phyloP scores from a whole-genome alignment of 1,284 basidiomycete genomes.

The Thecaphora thlaspeos region DNA sequence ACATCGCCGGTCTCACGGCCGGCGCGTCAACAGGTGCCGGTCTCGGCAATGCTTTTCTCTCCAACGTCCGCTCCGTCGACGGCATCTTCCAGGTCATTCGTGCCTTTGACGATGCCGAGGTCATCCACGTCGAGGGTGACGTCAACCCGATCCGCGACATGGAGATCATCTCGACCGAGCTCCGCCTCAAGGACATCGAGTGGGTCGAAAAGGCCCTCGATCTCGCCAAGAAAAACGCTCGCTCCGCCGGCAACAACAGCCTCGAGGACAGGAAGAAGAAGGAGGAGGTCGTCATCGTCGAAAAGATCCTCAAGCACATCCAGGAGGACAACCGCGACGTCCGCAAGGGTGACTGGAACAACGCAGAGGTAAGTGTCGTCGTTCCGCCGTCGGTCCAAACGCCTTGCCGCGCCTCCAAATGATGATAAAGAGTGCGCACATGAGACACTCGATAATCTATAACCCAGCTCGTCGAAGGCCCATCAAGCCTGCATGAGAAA shows the following conservation, averaged over 20 bases:
- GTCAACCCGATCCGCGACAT: constrained; percentile 95
- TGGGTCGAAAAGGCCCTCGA: constrained; percentile 95
- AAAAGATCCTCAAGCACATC: constrained; percentile 80
- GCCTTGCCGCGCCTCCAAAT: constrained; percentile 31
- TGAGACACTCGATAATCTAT: constrained; percentile 65
- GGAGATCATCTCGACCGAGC: constrained; percentile 84
- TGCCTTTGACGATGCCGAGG: constrained; percentile 97
- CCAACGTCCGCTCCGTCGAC: constrained; percentile 95
- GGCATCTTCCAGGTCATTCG: constrained; percentile 99
- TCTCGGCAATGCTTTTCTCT: constrained; percentile 95
- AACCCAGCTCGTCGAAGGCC: constrained; percentile 71
- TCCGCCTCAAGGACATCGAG: constrained; percentile 92
- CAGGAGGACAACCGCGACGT: constrained; percentile 84
- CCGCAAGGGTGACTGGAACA: constrained; percentile 89
- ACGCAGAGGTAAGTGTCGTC: constrained; percentile 85
- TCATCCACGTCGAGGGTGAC: constrained; percentile 98
- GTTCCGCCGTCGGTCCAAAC: not conserved
- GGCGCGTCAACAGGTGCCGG: constrained; percentile 97
- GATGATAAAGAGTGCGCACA: constrained; percentile 74
- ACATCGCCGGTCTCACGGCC: constrained; percentile 95
- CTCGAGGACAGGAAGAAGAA: constrained; percentile 94
- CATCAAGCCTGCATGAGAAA: constrained; percentile 60
- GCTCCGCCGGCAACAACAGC: constrained; percentile 67
- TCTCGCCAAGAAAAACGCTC: constrained; percentile 48
- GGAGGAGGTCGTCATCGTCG: constrained; percentile 82